Base-by-base conservation (phyloP, 192 early-diverging fungal species). In the Funneliformis geosporum region DNA sequence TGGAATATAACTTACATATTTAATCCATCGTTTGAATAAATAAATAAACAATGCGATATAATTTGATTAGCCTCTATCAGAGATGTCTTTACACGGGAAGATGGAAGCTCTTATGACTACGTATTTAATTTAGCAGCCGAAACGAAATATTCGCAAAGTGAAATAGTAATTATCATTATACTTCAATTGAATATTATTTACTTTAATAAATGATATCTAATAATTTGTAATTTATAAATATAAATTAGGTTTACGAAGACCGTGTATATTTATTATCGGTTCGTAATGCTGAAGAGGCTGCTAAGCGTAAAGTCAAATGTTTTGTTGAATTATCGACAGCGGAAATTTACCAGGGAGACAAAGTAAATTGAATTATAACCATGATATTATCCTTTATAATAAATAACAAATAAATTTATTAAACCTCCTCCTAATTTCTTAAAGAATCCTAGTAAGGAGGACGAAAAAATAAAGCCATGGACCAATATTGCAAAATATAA, bases 41-140 rank as follows among this genome's bases (percentile, higher is more conserved):
- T 69, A 43, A 23, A 21, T 21, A 23, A 11, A 25, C 7, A 28
- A 28, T 28, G 62, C 12, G 11, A 43, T 43, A 40, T 21, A 3
- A 43, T 69, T 42, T n/a, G 39, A 69, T 59, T 75, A 96, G 95
- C 88, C 43, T 88, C 91, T 9, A 87, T 93, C 23, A 91, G 91
- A 78, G 90, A 91, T 76, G 91, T 89, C 33, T 97, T 95, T 83
- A 87, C 87, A 16, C 85, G 87, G 44, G 87, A 89, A 39, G 92
- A 95, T 79, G 91, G 89, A 6, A 81, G 81, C 2, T 80, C 85
- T 44, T 99, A 92, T 85, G 97, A 99, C 86, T 95, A 93, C 81
- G 97, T 99, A 14, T 90, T 98, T 86, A 96, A 99, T 85, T 89
- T 95, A 81, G 97, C 96, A n/a, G 91, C 92, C 23, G 97, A 98